These are phyloP conservation scores for Cavenderia fasciculata DNA, from an alignment of 78 protist genomes.

Conservation along the genomic window DNA sequence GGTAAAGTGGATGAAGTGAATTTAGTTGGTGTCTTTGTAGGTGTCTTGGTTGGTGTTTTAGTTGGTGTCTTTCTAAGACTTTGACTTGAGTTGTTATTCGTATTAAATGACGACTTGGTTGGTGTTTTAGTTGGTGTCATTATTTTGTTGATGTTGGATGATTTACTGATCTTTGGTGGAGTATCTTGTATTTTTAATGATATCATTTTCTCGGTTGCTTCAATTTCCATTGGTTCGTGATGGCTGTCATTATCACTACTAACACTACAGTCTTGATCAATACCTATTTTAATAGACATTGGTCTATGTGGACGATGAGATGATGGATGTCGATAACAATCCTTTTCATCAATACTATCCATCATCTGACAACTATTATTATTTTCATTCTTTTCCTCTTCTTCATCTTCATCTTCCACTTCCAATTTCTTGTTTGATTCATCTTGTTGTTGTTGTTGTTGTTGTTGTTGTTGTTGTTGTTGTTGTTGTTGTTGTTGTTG, in stretches of 20 bases:
- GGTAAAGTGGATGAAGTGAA: slow-evolving; percentile 18
- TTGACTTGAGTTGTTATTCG: not conserved
- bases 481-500: not conserved
- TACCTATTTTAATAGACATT: no score
- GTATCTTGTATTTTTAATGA: not conserved
- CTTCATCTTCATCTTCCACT: not conserved
- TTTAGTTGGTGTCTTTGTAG: slow-evolving; percentile 10
- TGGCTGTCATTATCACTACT: no score
- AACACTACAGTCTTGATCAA: no score
- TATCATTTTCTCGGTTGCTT: not conserved
- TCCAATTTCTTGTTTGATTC: not conserved
- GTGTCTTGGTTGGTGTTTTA: not conserved
- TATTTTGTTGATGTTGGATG: not conserved
- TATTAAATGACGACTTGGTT: not conserved
- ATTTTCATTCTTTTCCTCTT: not conserved
- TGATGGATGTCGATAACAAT: no score
- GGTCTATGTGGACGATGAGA: no score
- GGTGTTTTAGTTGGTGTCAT: not conserved
- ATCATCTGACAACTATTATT: slow-evolving; percentile 4
- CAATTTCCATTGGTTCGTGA: slow-evolving; percentile 17
- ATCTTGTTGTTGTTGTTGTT: slow-evolving; percentile 21
- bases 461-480: slow-evolving; percentile 1
- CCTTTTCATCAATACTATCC: no score
- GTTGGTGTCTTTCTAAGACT: not conserved
- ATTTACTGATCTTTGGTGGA: not conserved